Conservation (phyloP, 805 yeast genomes). For the Candida ascalaphidarum region DNA sequence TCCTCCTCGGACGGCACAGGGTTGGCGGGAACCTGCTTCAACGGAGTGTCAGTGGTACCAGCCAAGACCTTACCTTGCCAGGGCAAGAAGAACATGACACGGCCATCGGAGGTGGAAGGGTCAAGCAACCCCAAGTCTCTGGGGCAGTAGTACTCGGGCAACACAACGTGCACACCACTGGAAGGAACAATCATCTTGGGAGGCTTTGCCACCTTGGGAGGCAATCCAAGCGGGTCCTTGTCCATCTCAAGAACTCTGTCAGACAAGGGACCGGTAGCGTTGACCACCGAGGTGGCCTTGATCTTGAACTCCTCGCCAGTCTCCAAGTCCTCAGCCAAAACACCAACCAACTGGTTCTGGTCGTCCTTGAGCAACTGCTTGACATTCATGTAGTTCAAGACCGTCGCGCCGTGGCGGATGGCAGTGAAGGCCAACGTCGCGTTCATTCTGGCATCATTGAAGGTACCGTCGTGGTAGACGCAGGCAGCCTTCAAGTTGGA, state of each 20-base stretch:
- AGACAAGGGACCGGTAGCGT: conserved; percentile 93
- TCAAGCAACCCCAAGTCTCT: conserved; percentile 80
- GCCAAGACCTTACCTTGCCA: conserved; percentile 97
- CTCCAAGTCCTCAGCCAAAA: conserved; percentile 62
- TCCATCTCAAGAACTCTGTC: conserved; percentile 86
- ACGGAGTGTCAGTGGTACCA: conserved; percentile 92
- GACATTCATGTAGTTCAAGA: conserved; percentile 80
- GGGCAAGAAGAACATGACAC: conserved; percentile 94
- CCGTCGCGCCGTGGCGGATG: conserved; percentile 79
- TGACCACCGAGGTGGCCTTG: conserved; percentile 67
- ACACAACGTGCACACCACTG: conserved; percentile 85
- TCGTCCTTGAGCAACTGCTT: conserved; percentile 61
- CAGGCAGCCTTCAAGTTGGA: conserved; percentile 78
- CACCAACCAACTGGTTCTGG: conserved; percentile 60
- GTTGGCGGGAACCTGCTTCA: conserved; percentile 57
- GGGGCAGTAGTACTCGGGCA: conserved; percentile 91
- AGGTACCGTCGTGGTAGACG: conserved; percentile 92
- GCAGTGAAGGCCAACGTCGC: conserved; percentile 82
- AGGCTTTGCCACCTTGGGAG: conserved; percentile 40
- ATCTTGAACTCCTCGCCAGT: conserved; percentile 56
- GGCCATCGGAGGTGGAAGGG: conserved; percentile 88
- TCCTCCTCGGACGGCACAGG: conserved; percentile 87
- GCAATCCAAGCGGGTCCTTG: conserved; percentile 54
- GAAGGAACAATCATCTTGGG: conserved; percentile 91
- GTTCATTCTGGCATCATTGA: conserved; percentile 89